These are phyloP conservation scores for Bromus sterilis DNA, from an alignment of 176 grass and related monocot genomes.

Conservation along the genomic window DNA sequence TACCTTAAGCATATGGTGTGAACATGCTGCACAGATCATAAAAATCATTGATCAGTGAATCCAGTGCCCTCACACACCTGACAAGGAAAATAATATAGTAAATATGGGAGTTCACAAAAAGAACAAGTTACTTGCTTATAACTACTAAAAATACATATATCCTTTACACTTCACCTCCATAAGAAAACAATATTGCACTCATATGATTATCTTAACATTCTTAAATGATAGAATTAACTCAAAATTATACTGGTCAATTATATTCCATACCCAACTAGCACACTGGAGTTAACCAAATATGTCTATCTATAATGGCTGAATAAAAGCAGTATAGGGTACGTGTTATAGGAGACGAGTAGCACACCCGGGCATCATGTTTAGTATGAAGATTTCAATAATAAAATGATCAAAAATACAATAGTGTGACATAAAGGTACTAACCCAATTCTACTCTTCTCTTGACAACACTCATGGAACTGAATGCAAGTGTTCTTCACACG, in stretches of 20 bases:
- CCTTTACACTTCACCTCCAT: background rate
- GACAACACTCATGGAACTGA: conserved; percentile 36
- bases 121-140: background rate
- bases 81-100: background rate
- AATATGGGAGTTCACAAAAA: background rate
- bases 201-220: background rate
- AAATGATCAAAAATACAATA: background rate
- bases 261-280: background rate
- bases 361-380: background rate
- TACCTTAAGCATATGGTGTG: conserved; percentile 65
- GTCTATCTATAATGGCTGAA: background rate
- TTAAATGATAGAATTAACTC: background rate
- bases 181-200: background rate
- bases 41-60: conserved; percentile 33
- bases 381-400: background rate
- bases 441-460: conserved; percentile 46
- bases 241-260: background rate
- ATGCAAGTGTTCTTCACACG: conserved; percentile 48
- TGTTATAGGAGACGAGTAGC: background rate
- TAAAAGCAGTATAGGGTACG: background rate
- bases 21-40: conserved; percentile 33
- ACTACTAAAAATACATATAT: background rate
- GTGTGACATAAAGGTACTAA: conserved; percentile 17
- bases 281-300: background rate
- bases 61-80: conserved; percentile 41